A percentile compares a stretch with the other conserved stretches of the same genome.
Conservation (phyloP, 768 basidiomycete species). For the Gelatoporia subvermispora region DNA sequence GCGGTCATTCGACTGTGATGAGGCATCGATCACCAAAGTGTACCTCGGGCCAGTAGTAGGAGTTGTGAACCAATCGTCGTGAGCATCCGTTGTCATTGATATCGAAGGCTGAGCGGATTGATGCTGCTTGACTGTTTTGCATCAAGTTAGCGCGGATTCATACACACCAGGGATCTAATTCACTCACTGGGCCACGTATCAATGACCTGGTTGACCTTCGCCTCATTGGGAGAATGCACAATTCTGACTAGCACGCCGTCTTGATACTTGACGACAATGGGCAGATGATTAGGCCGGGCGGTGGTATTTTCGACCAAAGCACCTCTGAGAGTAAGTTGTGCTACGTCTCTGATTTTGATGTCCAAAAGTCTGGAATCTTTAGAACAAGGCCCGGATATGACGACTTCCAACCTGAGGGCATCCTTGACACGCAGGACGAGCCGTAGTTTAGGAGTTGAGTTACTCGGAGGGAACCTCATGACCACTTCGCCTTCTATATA, state of each 20-base stretch:
- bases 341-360: slow-evolving; percentile 36
- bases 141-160: too few species aligned
- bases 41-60: too few species aligned
- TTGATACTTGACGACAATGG: slow-evolving; percentile 37
- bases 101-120: too few species aligned
- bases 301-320: slow-evolving; percentile 27
- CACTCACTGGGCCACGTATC: slow-evolving; percentile 40
- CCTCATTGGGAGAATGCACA: slow-evolving; percentile 15
- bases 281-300: slow-evolving; percentile 26
- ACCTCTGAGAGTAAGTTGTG: slow-evolving; percentile 47
- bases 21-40: too few species aligned
- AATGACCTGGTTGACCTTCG: slow-evolving; percentile 25
- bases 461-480: slow-evolving; percentile 38
- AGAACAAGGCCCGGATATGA: slow-evolving; percentile 27
- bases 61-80: too few species aligned
- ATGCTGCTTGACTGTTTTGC: too few species aligned
- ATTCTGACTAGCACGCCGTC: slow-evolving; percentile 41
- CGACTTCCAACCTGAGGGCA: slow-evolving; percentile 33
- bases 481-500: slow-evolving; percentile 37
- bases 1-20: too few species aligned
- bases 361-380: slow-evolving; percentile 31
- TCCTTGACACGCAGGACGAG: slow-evolving; percentile 20
- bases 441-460: slow-evolving; percentile 13
- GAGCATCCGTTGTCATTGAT: too few species aligned
- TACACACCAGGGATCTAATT: too few species aligned